Evolutionary conservation across 2,329 filamentous ascomycete species (phyloP).

Genomic region (Graphilbum sp.): DNA sequence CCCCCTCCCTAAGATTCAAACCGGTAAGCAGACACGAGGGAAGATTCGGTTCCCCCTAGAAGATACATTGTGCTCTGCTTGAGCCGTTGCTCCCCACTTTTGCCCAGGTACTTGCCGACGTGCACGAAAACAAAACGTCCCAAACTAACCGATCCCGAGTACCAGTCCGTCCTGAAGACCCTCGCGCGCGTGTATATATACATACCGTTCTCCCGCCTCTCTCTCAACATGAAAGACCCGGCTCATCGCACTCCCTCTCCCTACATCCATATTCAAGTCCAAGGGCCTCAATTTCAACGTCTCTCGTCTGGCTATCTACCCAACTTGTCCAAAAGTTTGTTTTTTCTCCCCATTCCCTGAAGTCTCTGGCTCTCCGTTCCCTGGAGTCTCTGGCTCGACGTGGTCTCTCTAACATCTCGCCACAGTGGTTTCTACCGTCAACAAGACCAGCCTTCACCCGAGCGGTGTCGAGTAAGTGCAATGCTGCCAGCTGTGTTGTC

Average conservation of each 20-base stretch:
- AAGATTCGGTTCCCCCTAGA: background rate
- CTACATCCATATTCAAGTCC: slow-evolving; percentile 25
- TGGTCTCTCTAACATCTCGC: slow-evolving; percentile 1
- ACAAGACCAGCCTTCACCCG: slow-evolving; percentile 87
- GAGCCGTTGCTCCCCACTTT: background rate
- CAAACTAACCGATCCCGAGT: background rate
- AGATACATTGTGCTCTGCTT: background rate
- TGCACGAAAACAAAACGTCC: background rate
- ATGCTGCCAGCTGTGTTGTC: background rate
- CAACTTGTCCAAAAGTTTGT: slow-evolving; percentile 16
- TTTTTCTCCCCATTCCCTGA: slow-evolving; percentile 11
- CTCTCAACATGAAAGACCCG: slow-evolving; percentile 22
- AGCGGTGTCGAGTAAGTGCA: slow-evolving; percentile 68
- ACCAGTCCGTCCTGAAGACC: background rate
- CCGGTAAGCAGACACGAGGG: background rate
- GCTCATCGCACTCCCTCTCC: slow-evolving; percentile 26
- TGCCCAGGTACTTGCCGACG: background rate
- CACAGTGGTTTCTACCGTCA: slow-evolving; percentile 47
- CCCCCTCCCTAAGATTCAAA: too few relatives aligned
- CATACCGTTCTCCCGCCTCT: background rate
- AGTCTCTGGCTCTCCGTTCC: slow-evolving; percentile 12
- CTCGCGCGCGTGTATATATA: background rate
- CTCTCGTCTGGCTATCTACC: slow-evolving; percentile 16
- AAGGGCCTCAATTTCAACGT: slow-evolving; percentile 26
- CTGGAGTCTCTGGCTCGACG: background rate